Evolutionary conservation across 1,284 basidiomycete genomes (phyloP).

Genomic region (Pseudozyma tsukubaensis): DNA sequence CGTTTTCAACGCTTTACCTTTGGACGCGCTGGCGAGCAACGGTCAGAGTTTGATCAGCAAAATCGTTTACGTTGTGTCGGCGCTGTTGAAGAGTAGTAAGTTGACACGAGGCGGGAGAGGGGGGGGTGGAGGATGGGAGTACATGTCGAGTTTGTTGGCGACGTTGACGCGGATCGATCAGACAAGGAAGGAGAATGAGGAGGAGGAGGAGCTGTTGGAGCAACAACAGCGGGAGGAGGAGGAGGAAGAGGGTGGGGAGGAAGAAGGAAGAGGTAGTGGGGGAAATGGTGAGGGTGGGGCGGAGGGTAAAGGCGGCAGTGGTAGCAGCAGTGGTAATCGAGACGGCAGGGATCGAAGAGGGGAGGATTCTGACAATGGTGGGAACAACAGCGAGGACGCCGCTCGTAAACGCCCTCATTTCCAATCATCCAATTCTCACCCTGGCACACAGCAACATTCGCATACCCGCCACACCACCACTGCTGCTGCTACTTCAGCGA

Average conservation of each 20-base stretch:
- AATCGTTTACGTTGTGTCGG: constrained; percentile 50
- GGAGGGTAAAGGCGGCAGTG: neutral
- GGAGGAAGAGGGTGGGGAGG: constrained; percentile 6
- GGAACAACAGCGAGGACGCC: neutral
- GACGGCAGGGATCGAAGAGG: neutral
- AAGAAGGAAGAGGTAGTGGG: neutral
- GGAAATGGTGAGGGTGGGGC: neutral
- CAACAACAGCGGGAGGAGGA: constrained; percentile 14
- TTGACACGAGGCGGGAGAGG: neutral
- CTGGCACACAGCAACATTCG: too few species aligned
- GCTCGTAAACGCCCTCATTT: too few species aligned
- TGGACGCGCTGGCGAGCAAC: constrained; percentile 54
- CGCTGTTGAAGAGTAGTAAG: constrained; percentile 28
- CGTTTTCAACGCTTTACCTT: constrained; percentile 41
- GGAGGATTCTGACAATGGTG: neutral
- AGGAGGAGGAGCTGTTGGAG: constrained; percentile 2
- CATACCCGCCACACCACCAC: too few species aligned
- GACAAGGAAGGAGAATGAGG: constrained; percentile 26
- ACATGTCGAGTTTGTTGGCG: constrained; percentile 38
- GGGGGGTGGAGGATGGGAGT: constrained; percentile 4
- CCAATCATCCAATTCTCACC: too few species aligned
- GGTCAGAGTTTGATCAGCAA: constrained; percentile 47
- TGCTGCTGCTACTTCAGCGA: neutral
- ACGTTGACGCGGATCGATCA: constrained; percentile 41
- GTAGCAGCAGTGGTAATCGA: neutral